phyloP scores from a whole-genome alignment of 2,329 filamentous ascomycete species.

The Calonectria naviculata region DNA sequence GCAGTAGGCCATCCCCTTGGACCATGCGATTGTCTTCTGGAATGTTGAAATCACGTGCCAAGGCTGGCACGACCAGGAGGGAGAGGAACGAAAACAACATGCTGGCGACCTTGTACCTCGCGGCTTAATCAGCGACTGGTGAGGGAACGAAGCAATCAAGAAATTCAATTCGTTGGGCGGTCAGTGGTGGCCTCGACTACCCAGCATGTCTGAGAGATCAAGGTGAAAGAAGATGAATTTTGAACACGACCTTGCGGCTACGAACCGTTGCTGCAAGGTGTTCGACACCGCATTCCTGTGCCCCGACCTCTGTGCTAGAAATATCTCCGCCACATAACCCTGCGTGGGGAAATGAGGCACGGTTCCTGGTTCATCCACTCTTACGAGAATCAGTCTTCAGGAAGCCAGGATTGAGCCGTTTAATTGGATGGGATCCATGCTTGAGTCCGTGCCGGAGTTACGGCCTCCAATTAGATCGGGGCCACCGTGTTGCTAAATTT shows the following conservation, averaged over 20 bases:
- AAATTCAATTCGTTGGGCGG: background rate
- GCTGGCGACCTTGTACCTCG: conserved; percentile 18
- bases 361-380: background rate
- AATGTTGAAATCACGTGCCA: conserved; percentile 34
- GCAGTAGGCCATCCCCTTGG: conserved; percentile 41
- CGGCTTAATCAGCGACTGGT: conserved; percentile 43
- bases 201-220: background rate
- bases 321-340: background rate
- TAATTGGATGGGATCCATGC: background rate
- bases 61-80: conserved; percentile 42
- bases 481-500: background rate
- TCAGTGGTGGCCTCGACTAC: too few species aligned
- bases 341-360: background rate
- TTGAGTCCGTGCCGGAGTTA: background rate
- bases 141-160: conserved; percentile 6
- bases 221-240: background rate
- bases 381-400: background rate
- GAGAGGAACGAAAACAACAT: conserved; percentile 47
- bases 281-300: background rate
- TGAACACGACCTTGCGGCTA: background rate
- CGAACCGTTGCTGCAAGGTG: too few species aligned
- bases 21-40: conserved; percentile 35
- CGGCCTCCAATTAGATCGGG: background rate
- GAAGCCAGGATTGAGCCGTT: background rate
- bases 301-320: background rate